Conservation (phyloP, 495 filamentous ascomycete genomes). For the Penicillium steckii region DNA sequence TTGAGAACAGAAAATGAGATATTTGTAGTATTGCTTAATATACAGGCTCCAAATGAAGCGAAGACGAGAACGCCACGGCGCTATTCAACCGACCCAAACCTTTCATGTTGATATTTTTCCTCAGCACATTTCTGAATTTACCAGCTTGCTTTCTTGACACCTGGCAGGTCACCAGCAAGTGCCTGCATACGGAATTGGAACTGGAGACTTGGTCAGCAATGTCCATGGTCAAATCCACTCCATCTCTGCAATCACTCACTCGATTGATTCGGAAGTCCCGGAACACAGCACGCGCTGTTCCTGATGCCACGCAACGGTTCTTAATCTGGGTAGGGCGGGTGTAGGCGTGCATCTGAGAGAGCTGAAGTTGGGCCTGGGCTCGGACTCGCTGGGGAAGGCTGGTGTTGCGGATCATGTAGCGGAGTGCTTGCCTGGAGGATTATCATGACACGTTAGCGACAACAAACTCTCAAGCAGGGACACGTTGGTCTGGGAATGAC, state of each 20-base stretch:
- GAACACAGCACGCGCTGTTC: slow-evolving; percentile 80
- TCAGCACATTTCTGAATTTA: slow-evolving; percentile 34
- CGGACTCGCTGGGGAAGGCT: slow-evolving; percentile 75
- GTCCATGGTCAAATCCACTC: neutral
- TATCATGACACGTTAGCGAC: neutral
- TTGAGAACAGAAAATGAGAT: too few relatives aligned
- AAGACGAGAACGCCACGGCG: slow-evolving; percentile 31
- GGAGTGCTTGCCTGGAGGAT: slow-evolving; percentile 78
- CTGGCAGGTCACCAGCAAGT: slow-evolving; percentile 81
- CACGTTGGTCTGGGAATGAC: neutral
- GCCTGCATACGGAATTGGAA: slow-evolving; percentile 92
- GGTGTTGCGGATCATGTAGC: slow-evolving; percentile 92
- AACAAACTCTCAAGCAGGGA: too few relatives aligned
- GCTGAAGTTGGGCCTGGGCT: slow-evolving; percentile 86
- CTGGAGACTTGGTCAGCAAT: slow-evolving; percentile 42
- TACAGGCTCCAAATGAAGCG: slow-evolving; percentile 33
- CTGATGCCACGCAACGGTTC: slow-evolving; percentile 87
- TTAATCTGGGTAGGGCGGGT: slow-evolving; percentile 89
- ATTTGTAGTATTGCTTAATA: slow-evolving; percentile 25
- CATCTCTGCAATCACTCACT: slow-evolving; percentile 54
- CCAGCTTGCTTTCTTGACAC: slow-evolving; percentile 96
- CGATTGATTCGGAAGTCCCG: slow-evolving; percentile 87
- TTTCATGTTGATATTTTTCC: slow-evolving; percentile 13
- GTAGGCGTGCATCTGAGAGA: slow-evolving; percentile 92
- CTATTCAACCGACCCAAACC: slow-evolving; percentile 22